A percentile compares a stretch with the other conserved stretches of the same genome.
Evolutionary conservation across 1,139 yeast genomes (phyloP).

Genomic region (Taiozyma onychis): DNA sequence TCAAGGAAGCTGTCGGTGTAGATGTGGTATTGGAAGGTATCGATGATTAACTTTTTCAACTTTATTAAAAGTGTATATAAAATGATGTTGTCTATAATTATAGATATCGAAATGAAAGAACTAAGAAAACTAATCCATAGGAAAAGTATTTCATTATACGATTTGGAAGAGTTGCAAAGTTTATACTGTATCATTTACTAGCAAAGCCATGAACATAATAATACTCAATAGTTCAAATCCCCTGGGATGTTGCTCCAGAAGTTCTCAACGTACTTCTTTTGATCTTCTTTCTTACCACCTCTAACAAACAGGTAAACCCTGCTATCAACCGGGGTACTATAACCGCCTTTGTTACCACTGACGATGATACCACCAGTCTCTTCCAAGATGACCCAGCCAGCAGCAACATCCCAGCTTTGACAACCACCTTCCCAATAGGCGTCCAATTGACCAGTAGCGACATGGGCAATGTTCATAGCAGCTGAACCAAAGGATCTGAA

Average conservation of each 20-base stretch:
- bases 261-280: conserved; percentile 38
- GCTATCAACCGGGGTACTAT: conserved; percentile 42
- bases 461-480: conserved; percentile 50
- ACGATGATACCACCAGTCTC: conserved; percentile 55
- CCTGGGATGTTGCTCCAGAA: conserved; percentile 47
- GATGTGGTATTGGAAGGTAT: conserved; percentile 19
- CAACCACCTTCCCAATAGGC: conserved; percentile 64
- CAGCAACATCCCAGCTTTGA: conserved; percentile 61
- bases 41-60: conserved; percentile 5
- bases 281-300: conserved; percentile 38
- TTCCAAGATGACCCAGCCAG: conserved; percentile 53
- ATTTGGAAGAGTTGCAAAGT: no score
- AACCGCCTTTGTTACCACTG: conserved; percentile 43
- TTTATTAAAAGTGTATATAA: not conserved
- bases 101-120: no score
- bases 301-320: conserved; percentile 50
- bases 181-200: no score
- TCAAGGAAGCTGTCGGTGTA: conserved; percentile 33
- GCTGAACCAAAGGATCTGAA: conserved; percentile 55
- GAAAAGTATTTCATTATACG: no score
- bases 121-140: no score
- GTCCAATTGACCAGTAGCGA: conserved; percentile 51
- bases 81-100: not conserved
- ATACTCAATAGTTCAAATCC: conserved; percentile 30
- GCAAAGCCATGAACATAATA: no score